Evolutionary conservation across 495 filamentous ascomycete species (phyloP), one percentile per base, ranked within the genome.

Genomic region (Neurospora sp.): DNA sequence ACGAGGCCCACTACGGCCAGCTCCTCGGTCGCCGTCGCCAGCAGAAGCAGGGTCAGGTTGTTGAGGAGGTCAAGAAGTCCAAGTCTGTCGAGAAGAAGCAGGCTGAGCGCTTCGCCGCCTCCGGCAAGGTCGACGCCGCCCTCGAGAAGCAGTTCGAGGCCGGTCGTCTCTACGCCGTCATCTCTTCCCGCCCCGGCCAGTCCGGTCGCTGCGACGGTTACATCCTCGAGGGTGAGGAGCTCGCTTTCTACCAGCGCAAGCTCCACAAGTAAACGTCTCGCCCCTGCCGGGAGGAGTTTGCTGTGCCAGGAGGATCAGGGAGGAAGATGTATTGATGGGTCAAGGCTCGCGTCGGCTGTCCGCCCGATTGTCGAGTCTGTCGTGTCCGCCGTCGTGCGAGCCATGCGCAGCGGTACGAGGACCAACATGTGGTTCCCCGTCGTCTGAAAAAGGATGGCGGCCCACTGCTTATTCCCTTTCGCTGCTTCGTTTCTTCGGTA

Each of bases 111-210:
- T 91, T 90, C 81, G 86, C 89, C 78, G 89, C 88, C 71, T 78
- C 85, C 74, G 94, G 95, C 86, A 99, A 99, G 91, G 94, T 98
- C 76, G 96, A 99, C 85, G 75, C 83, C 75, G 88, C 92, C 75
- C 83, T 99, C 75, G 96, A 98, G 91, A 92, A 92, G 85, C 96
- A 99, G 85, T 98, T 99, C 87, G 96, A 97, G 89, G 94, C 95
- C 74, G 93, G 95, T 86, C 95, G 96, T 87, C 85, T 99, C 74
- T 97, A 90, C 85, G 96, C 96, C 76, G 91, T 97, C 77, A 86
- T 99, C 77, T 87, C 95, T 72, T 94, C 91, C 79, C 89, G 96
- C 80, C 96, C 96, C 71, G 96, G 96, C 78, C 96, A 99, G 92
- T 93, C 92, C 82, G 96, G 96, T 78, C 94, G 96, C 83, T 87